Evolutionary conservation across 208 protist genomes (phyloP).

Genomic region (Willaertia magna): DNA sequence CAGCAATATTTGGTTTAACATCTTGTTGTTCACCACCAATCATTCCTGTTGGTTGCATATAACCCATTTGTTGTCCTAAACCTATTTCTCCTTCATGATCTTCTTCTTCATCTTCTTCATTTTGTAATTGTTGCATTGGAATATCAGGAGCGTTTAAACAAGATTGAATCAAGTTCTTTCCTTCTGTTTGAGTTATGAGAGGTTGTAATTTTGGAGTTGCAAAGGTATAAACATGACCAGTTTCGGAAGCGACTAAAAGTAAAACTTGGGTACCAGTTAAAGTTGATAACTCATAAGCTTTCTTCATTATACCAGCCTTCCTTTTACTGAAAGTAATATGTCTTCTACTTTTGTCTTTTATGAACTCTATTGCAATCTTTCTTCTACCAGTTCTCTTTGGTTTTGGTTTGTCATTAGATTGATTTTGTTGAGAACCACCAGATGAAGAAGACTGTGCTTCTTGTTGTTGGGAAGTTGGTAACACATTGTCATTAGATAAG

Average conservation of each 20-base stretch:
- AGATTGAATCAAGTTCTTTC: slow-evolving; percentile 51
- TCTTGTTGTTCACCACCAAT: too few relatives aligned
- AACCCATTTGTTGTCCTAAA: background rate
- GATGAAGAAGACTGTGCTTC: too few relatives aligned
- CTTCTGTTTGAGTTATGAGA: slow-evolving; percentile 48
- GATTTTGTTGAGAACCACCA: too few relatives aligned
- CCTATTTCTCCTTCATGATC: background rate
- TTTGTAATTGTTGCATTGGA: too few relatives aligned
- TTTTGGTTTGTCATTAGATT: too few relatives aligned
- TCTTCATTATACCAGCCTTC: slow-evolving; percentile 65
- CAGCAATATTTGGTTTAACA: too few relatives aligned
- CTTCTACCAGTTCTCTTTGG: slow-evolving; percentile 29
- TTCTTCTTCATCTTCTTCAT: background rate
- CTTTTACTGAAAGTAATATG: slow-evolving; percentile 65
- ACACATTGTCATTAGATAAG: too few relatives aligned
- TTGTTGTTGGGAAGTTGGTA: too few relatives aligned
- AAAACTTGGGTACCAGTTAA: slow-evolving; percentile 63
- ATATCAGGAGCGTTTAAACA: slow-evolving; percentile 52
- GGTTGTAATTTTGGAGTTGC: slow-evolving; percentile 61
- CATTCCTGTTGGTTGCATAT: too few relatives aligned
- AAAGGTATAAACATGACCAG: slow-evolving; percentile 64
- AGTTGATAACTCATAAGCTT: slow-evolving; percentile 55
- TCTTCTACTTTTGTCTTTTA: slow-evolving; percentile 52
- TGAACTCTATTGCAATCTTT: slow-evolving; percentile 66
- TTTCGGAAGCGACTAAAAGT: slow-evolving; percentile 56